Percentiles rank a stretch among this genome's conserved stretches.
Evolutionary conservation across 2,329 filamentous ascomycete genomes (phyloP).

Genomic region (Talaromyces sp.): DNA sequence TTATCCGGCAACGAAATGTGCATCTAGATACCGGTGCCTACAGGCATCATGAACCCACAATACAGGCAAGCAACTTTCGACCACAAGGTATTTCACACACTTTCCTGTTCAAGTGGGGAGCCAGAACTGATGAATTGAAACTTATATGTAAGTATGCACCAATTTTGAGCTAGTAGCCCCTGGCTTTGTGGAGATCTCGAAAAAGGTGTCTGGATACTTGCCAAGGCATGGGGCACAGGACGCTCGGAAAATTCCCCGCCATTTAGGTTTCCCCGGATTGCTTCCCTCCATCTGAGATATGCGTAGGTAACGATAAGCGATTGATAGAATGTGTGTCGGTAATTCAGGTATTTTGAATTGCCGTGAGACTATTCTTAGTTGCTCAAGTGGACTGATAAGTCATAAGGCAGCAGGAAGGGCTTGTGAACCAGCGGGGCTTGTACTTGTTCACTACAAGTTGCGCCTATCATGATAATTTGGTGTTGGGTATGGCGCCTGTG

Average conservation of each 20-base stretch:
- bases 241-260: slow-evolving; percentile 6
- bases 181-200: neutral
- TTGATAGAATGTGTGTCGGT: neutral
- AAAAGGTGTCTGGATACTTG: neutral
- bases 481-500: neutral
- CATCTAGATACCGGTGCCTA: neutral
- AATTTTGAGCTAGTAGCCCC: neutral
- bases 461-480: neutral
- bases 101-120: neutral
- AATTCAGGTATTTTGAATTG: neutral
- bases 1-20: neutral
- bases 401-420: neutral
- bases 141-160: neutral
- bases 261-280: slow-evolving; percentile 9
- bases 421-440: neutral
- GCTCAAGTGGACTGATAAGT: neutral
- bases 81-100: neutral
- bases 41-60: neutral
- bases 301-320: neutral
- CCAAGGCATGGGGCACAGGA: neutral
- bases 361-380: neutral
- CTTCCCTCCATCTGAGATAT: neutral
- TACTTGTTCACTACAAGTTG: neutral
- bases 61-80: neutral
- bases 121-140: neutral